A percentile compares a stretch with the other conserved stretches of the same genome.
These are phyloP conservation scores for Chlorophyllum brunneum DNA, from an alignment of 768 basidiomycete species.

Conservation along the genomic window DNA sequence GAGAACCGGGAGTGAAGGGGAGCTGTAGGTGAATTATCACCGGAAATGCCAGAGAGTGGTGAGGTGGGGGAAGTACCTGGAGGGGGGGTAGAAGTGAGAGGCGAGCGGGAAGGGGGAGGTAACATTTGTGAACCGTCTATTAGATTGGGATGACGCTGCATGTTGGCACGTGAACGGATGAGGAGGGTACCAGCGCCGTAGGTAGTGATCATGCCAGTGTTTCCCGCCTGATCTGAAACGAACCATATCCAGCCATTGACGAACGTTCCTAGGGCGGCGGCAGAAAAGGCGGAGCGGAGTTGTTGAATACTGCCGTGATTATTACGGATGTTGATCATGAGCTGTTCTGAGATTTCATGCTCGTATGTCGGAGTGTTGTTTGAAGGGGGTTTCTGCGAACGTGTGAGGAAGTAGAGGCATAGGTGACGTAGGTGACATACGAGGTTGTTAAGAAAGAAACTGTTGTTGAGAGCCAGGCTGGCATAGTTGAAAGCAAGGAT, in stretches of 20 bases:
- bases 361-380: constrained; percentile 32
- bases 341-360: constrained; percentile 28
- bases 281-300: constrained; percentile 72
- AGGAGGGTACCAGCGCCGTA: constrained; percentile 89
- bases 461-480: constrained; percentile 89
- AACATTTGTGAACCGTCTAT: too few relatives aligned
- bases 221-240: constrained; percentile 61
- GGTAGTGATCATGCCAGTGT: constrained; percentile 74
- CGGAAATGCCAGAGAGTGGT: constrained; percentile 39
- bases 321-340: constrained; percentile 32
- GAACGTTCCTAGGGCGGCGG: constrained; percentile 75
- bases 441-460: constrained; percentile 85
- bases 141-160: constrained; percentile 17
- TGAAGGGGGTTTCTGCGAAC: constrained; percentile 38
- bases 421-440: constrained; percentile 45
- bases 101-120: constrained; percentile 17
- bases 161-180: constrained; percentile 50
- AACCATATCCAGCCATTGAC: constrained; percentile 87
- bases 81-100: constrained; percentile 22
- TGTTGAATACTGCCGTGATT: constrained; percentile 63
- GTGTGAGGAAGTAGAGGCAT: neutral
- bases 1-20: constrained; percentile 23
- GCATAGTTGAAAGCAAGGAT: constrained; percentile 87
- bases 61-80: constrained; percentile 33
- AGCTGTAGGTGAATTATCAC: constrained; percentile 22